Percentiles rank a stretch among this genome's conserved stretches.
phyloP scores from a whole-genome alignment of 148 eudicot genomes.

The Diospyros kaki region DNA sequence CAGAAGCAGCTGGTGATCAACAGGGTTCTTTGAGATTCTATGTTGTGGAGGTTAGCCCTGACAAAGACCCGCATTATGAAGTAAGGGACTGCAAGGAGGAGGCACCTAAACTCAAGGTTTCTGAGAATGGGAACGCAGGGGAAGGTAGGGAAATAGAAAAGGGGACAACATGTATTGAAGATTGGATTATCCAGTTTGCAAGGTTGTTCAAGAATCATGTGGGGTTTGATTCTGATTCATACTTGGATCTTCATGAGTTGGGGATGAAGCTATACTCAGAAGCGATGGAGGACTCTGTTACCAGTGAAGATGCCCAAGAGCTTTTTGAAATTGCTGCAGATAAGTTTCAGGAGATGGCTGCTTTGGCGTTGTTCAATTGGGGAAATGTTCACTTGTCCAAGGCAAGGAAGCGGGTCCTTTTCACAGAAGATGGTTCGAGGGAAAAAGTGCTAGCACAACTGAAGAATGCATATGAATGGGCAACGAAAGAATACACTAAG shows the following conservation, averaged over 20 bases:
- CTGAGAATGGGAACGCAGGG: slow-evolving; percentile 30
- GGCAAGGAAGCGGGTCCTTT: slow-evolving; percentile 62
- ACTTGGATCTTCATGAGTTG: slow-evolving; percentile 78
- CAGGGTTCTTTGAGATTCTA: slow-evolving; percentile 71
- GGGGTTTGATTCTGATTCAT: slow-evolving; percentile 89
- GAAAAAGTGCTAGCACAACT: slow-evolving; percentile 45
- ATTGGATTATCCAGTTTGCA: slow-evolving; percentile 89
- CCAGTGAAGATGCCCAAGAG: slow-evolving; percentile 79
- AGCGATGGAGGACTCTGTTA: slow-evolving; percentile 81
- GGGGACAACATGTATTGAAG: slow-evolving; percentile 47
- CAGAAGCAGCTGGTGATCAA: slow-evolving; percentile 55
- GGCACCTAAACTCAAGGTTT: slow-evolving; percentile 16
- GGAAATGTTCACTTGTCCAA: slow-evolving; percentile 95
- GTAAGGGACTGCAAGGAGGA: slow-evolving; percentile 23
- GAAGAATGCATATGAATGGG: slow-evolving; percentile 72
- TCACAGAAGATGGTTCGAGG: slow-evolving; percentile 48
- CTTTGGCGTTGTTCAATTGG: slow-evolving; percentile 91
- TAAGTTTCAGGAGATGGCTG: slow-evolving; percentile 93
- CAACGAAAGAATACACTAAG: slow-evolving; percentile 57
- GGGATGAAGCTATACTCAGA: slow-evolving; percentile 90
- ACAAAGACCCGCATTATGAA: slow-evolving; percentile 74
- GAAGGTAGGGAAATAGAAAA: slow-evolving; percentile 24
- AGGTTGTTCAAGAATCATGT: slow-evolving; percentile 84
- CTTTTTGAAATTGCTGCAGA: slow-evolving; percentile 78
- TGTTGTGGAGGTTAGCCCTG: slow-evolving; percentile 74